Evolutionary conservation across 1,139 yeast genomes (phyloP).

Genomic region (Candida pseudoviswanathii): DNA sequence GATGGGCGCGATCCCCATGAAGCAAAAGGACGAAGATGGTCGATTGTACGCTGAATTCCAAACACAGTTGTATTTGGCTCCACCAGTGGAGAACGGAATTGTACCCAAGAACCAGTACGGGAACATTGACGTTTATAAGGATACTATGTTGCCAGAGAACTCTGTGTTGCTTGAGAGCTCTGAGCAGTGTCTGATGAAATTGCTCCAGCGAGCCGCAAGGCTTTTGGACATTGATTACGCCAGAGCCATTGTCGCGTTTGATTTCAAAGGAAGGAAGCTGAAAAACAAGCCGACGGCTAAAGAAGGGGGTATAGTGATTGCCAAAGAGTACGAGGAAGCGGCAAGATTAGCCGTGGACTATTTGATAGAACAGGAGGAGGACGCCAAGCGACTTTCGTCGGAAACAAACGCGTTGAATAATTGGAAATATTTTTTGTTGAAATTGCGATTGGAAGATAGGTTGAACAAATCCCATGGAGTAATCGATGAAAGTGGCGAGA

Average conservation of each 20-base stretch:
- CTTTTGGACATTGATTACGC: conserved; percentile 77
- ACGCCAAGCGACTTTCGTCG: conserved; percentile 45
- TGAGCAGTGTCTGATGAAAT: conserved; percentile 36
- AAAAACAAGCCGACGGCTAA: conserved; percentile 54
- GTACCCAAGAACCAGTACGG: conserved; percentile 79
- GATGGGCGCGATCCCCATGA: conserved; percentile 67
- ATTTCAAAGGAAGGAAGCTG: conserved; percentile 47
- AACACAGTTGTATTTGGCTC: conserved; percentile 71
- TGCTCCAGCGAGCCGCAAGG: conserved; percentile 70
- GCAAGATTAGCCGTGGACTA: conserved; percentile 57
- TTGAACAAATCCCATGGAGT: conserved; percentile 67
- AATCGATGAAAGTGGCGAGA: conserved; percentile 23
- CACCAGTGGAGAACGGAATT: conserved; percentile 61
- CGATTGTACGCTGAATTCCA: conserved; percentile 74
- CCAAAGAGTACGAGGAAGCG: conserved; percentile 66
- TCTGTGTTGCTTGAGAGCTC: conserved; percentile 55
- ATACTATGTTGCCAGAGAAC: conserved; percentile 82
- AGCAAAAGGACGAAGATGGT: conserved; percentile 51
- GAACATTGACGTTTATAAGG: conserved; percentile 76
- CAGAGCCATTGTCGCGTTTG: conserved; percentile 84
- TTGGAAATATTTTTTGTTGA: conserved; percentile 76
- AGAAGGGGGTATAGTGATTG: conserved; percentile 78
- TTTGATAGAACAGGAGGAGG: conserved; percentile 56
- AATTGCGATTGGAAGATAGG: conserved; percentile 70
- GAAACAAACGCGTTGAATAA: conserved; percentile 58